A percentile compares a stretch with the other conserved stretches of the same genome.
Evolutionary conservation across 176 grass and related monocot species (phyloP).

Genomic region (Melocanna baccifera): DNA sequence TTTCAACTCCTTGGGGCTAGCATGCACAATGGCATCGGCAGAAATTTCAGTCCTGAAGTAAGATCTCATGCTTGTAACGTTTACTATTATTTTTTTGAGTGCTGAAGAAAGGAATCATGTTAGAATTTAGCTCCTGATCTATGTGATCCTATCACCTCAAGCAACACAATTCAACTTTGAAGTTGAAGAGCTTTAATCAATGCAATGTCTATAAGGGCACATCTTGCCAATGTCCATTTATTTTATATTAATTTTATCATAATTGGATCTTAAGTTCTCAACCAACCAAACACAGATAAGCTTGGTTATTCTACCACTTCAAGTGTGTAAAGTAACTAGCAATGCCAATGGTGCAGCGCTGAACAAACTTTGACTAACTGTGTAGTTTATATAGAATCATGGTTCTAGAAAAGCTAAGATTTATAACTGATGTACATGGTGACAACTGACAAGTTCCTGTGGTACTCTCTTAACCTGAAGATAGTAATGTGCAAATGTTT

Average conservation of each 20-base stretch:
- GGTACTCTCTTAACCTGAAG: slow-evolving; percentile 10
- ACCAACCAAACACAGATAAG: not conserved
- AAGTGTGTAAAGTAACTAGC: not conserved
- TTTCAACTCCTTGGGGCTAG: not conserved
- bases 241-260: not conserved
- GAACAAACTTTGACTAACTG: not conserved
- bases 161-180: not conserved
- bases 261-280: not conserved
- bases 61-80: not conserved
- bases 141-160: not conserved
- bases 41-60: not conserved
- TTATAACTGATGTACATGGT: not conserved
- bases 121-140: not conserved
- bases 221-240: not conserved
- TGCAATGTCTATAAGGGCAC: not conserved
- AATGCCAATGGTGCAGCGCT: not conserved
- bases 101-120: not conserved
- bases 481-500: not conserved
- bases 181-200: not conserved
- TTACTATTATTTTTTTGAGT: not conserved
- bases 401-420: not conserved
- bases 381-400: not conserved
- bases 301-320: not conserved
- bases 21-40: not conserved
- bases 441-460: not conserved